Conservation (phyloP, 805 yeast species). For the Starmerella stigmatis region DNA sequence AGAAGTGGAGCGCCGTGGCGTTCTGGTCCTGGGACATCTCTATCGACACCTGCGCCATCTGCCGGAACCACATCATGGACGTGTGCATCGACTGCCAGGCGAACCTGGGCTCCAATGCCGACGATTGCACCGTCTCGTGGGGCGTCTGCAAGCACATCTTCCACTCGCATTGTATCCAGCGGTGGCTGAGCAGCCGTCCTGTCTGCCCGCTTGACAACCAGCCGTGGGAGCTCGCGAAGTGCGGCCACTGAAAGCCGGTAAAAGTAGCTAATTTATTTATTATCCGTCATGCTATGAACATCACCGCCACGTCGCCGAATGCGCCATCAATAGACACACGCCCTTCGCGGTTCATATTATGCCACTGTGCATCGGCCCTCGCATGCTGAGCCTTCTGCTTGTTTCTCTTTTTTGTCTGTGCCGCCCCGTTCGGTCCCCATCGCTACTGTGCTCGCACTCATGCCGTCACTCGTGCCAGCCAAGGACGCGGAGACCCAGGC, state of each 20-base stretch:
- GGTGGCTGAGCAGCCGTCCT: constrained; percentile 91
- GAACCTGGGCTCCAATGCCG: constrained; percentile 50
- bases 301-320: no score
- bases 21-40: constrained; percentile 99
- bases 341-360: no score
- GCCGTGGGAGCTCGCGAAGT: constrained; percentile 72
- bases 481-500: background rate
- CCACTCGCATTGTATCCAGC: constrained; percentile 90
- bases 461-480: constrained; percentile 1
- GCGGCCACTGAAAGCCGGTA: constrained; percentile 45
- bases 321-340: no score
- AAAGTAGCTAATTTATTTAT: background rate
- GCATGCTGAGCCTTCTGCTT: no score
- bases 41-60: constrained; percentile 94
- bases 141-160: constrained; percentile 97
- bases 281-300: background rate
- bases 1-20: constrained; percentile 99
- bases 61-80: constrained; percentile 97
- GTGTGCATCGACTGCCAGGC: constrained; percentile 95
- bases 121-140: constrained; percentile 91
- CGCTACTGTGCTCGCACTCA: no score
- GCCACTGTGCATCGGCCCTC: no score
- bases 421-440: no score
- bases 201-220: constrained; percentile 94
- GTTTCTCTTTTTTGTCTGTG: no score